These are phyloP conservation scores for Lithospermum erythrorhizon DNA, from an alignment of 257 asterid genomes.

Conservation along the genomic window DNA sequence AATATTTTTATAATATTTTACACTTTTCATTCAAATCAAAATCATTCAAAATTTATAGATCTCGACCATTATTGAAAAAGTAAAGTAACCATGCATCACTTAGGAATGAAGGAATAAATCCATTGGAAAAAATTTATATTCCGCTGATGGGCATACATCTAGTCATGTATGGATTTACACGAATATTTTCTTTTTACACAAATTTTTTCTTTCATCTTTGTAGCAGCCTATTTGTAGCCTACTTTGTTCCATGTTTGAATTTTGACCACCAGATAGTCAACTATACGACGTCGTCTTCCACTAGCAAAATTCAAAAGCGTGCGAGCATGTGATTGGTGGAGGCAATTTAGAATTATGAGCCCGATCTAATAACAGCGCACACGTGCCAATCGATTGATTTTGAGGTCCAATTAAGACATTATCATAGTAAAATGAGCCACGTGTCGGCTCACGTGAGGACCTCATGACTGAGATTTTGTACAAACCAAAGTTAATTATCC, in stretches of 20 bases:
- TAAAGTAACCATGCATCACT: too few relatives aligned
- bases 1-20: too few relatives aligned
- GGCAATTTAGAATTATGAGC: not conserved
- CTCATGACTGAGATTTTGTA: conserved; percentile 16
- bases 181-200: too few relatives aligned
- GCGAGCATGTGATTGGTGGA: conserved; percentile 17
- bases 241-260: not conserved
- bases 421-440: conserved; percentile 17
- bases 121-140: too few relatives aligned
- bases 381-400: conserved; percentile 21
- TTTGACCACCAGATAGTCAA: not conserved
- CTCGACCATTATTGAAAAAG: too few relatives aligned
- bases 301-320: not conserved
- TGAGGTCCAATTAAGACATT: conserved; percentile 4
- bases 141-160: too few relatives aligned
- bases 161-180: too few relatives aligned
- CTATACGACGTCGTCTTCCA: not conserved
- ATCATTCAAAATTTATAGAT: too few relatives aligned
- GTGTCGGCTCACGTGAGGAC: conserved; percentile 45
- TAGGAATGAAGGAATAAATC: too few relatives aligned
- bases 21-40: too few relatives aligned
- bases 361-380: conserved; percentile 12
- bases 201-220: too few relatives aligned
- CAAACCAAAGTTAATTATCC: conserved; percentile 9
- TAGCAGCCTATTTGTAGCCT: not conserved